Percentiles rank a stretch among this genome's conserved stretches.
These are phyloP conservation scores for Geranium brycei DNA, from an alignment of 345 rosid species.

Conservation along the genomic window DNA sequence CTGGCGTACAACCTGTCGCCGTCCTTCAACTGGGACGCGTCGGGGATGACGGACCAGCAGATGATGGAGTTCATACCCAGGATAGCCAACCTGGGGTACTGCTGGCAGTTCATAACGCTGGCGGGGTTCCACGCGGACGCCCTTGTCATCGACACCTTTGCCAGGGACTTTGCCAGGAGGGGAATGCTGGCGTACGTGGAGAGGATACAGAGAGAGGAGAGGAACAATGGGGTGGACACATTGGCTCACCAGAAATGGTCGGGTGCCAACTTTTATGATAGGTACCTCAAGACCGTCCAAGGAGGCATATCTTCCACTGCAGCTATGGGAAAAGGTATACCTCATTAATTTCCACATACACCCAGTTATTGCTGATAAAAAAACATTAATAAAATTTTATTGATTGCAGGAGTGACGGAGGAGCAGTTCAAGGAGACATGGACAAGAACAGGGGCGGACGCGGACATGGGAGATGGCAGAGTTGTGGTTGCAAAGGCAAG, in stretches of 20 bases:
- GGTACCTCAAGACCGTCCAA: slow-evolving; percentile 45
- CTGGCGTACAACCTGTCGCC: slow-evolving; percentile 90
- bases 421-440: slow-evolving; percentile 91
- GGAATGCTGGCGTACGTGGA: slow-evolving; percentile 61
- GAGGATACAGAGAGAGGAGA: slow-evolving; percentile 79
- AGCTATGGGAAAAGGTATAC: slow-evolving; percentile 87
- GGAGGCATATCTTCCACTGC: slow-evolving; percentile 60
- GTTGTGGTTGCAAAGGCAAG: slow-evolving; percentile 64
- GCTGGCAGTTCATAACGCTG: slow-evolving; percentile 95
- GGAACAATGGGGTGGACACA: slow-evolving; percentile 72
- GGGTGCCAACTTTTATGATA: slow-evolving; percentile 70
- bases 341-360: too few relatives aligned
- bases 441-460: slow-evolving; percentile 47
- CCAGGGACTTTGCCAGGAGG: not conserved
- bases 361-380: too few relatives aligned
- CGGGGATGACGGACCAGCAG: slow-evolving; percentile 71
- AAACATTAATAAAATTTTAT: too few relatives aligned
- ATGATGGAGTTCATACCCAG: slow-evolving; percentile 79
- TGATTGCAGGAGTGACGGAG: slow-evolving; percentile 65
- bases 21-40: slow-evolving; percentile 93
- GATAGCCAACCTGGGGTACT: slow-evolving; percentile 68
- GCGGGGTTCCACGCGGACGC: slow-evolving; percentile 96
- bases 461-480: slow-evolving; percentile 32
- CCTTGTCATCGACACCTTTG: slow-evolving; percentile 43
- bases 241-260: slow-evolving; percentile 89